Conservation (phyloP, 495 filamentous ascomycete species). For the Clavariopsis aquatica region DNA sequence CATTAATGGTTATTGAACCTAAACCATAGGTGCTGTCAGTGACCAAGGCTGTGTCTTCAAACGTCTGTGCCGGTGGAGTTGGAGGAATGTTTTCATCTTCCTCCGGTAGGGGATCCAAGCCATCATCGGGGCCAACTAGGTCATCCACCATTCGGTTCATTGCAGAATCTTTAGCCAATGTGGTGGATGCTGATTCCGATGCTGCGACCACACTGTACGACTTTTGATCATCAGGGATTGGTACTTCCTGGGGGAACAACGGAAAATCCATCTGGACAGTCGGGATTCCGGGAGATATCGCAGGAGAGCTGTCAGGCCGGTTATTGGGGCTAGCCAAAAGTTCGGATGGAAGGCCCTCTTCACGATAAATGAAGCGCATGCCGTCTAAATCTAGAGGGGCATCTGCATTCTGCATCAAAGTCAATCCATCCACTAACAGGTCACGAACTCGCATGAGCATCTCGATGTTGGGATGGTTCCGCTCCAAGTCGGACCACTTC, state of each 20-base stretch:
- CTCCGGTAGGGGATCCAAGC: constrained; percentile 36
- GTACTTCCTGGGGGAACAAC: constrained; percentile 23
- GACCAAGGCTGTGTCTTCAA: constrained; percentile 34
- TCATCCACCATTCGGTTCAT: constrained; percentile 62
- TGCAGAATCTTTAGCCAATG: constrained; percentile 38
- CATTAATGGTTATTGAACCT: constrained; percentile 18
- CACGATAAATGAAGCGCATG: constrained; percentile 33
- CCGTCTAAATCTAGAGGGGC: constrained; percentile 32
- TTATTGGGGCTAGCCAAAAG: constrained; percentile 36
- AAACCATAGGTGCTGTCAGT: constrained; percentile 28
- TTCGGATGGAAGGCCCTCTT: constrained; percentile 34
- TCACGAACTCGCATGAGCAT: constrained; percentile 70
- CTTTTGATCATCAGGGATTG: constrained; percentile 35
- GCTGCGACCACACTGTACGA: constrained; percentile 35
- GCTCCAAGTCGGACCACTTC: constrained; percentile 58
- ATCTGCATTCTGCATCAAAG: constrained; percentile 24
- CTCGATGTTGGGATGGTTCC: constrained; percentile 66
- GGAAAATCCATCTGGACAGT: constrained; percentile 25
- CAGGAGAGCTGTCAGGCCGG: constrained; percentile 22
- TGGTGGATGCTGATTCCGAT: constrained; percentile 39
- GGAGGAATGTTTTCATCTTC: constrained; percentile 42
- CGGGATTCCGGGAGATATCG: constrained; percentile 46
- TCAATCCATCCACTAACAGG: constrained; percentile 65
- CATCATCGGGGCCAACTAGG: constrained; percentile 60
- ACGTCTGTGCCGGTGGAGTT: constrained; percentile 44